A percentile compares a stretch with the other conserved stretches of the same genome.
Evolutionary conservation across 176 grass and related monocot species (phyloP).

Genomic region (Aegilops speltoides): DNA sequence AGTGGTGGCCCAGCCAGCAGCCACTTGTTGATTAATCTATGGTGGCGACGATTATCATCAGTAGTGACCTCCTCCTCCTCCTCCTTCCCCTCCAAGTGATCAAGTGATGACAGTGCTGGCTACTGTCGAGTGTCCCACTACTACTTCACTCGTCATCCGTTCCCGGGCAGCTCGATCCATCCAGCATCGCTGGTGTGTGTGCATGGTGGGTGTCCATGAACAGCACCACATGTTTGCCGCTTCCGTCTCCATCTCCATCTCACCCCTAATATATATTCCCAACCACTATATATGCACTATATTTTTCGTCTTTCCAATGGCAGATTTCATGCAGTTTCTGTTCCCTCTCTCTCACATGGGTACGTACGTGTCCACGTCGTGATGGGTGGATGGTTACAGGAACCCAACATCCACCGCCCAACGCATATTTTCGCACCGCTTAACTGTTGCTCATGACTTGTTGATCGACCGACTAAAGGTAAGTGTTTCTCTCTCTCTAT

Average conservation of each 20-base stretch:
- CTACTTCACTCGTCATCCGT: slow-evolving; percentile 21
- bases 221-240: slow-evolving; percentile 38
- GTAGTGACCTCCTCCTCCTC: not conserved
- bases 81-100: not conserved
- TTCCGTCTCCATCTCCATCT: slow-evolving; percentile 11
- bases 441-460: not conserved
- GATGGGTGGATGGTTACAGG: not conserved
- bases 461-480: no score
- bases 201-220: slow-evolving; percentile 34
- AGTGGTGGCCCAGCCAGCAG: slow-evolving; percentile 33
- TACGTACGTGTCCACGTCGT: not conserved
- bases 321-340: slow-evolving; percentile 15
- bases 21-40: not conserved
- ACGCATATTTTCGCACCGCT: not conserved
- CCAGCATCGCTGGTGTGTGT: not conserved
- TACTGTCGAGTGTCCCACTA: slow-evolving; percentile 39
- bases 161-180: not conserved
- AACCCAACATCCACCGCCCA: not conserved
- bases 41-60: not conserved
- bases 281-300: not conserved
- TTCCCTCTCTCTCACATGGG: not conserved
- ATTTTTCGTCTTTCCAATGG: not conserved
- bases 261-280: not conserved
- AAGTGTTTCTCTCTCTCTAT: not conserved
- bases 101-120: not conserved